Percentiles rank a stretch among this genome's conserved stretches.
phyloP scores from a whole-genome alignment of 371 early-diverging fungal species.

The Mucor saturninus region DNA sequence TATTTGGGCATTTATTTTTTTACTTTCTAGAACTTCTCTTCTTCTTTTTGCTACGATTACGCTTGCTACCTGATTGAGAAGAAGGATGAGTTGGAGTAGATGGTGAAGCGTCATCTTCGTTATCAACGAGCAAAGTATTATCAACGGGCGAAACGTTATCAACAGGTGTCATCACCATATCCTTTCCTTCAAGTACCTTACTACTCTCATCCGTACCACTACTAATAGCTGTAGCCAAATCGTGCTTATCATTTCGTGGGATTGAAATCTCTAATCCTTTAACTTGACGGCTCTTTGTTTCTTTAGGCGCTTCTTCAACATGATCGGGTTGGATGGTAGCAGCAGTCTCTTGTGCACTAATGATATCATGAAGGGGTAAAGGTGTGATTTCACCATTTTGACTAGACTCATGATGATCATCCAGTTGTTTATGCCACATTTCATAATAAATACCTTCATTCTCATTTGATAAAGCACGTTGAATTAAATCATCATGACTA shows the following conservation, averaged over 20 bases:
- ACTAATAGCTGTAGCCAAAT: neutral
- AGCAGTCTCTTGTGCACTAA: neutral
- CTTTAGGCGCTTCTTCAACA: neutral
- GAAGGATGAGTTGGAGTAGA: too few species aligned
- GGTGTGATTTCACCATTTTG: slow-evolving; percentile 18
- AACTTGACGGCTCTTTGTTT: slow-evolving; percentile 3
- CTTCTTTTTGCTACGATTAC: too few species aligned
- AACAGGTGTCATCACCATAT: slow-evolving; percentile 11
- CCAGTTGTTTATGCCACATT: slow-evolving; percentile 92
- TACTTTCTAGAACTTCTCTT: too few species aligned
- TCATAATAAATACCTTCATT: slow-evolving; percentile 73
- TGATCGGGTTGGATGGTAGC: neutral
- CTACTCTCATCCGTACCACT: slow-evolving; percentile 1
- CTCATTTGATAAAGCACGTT: slow-evolving; percentile 23
- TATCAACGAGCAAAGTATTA: too few species aligned
- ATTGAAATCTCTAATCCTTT: slow-evolving; percentile 1
- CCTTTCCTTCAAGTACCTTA: slow-evolving; percentile 1
- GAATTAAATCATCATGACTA: slow-evolving; percentile 83
- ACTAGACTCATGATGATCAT: slow-evolving; percentile 47
- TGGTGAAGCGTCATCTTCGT: too few species aligned
- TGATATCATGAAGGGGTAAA: neutral
- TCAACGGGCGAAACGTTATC: too few species aligned
- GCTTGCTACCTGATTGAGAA: too few species aligned
- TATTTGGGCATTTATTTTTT: too few species aligned
- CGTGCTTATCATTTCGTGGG: slow-evolving; percentile 2